Conservation (phyloP, 768 basidiomycete genomes). For the Mycena belliarum region DNA sequence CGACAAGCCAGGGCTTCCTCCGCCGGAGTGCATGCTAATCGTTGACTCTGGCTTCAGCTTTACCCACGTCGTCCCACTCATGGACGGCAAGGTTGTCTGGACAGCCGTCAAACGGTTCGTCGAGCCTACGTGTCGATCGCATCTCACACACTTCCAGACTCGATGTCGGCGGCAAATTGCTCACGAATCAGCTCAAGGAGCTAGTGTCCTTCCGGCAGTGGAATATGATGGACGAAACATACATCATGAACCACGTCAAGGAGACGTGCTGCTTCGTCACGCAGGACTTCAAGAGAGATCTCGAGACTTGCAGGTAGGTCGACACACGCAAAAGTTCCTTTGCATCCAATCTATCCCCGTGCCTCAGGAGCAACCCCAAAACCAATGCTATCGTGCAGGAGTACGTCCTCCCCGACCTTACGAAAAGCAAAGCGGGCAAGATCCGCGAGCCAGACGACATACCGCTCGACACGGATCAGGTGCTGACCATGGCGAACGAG, state of each 20-base stretch:
- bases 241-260: conserved; percentile 91
- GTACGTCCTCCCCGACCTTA: conserved; percentile 89
- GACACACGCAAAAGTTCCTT: neutral
- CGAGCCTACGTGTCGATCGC: neutral
- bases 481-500: conserved; percentile 88
- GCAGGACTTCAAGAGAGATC: conserved; percentile 65
- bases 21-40: conserved; percentile 78
- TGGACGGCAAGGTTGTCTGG: conserved; percentile 76
- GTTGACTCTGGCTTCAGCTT: conserved; percentile 94
- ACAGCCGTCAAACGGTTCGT: conserved; percentile 77
- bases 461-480: conserved; percentile 57
- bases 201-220: conserved; percentile 93
- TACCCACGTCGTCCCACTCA: conserved; percentile 86
- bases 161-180: conserved; percentile 91
- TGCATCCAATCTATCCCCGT: neutral
- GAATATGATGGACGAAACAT: conserved; percentile 98
- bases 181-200: conserved; percentile 95
- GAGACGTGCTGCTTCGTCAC: conserved; percentile 90
- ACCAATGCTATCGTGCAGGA: conserved; percentile 76
- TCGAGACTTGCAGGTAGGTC: conserved; percentile 73
- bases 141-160: conserved; percentile 54
- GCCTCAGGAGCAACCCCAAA: conserved; percentile 50
- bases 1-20: conserved; percentile 42
- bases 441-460: conserved; percentile 56
- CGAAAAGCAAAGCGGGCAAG: conserved; percentile 61